Conservation (phyloP, 2,329 filamentous ascomycete species). For the Colletotrichum destructivum region DNA sequence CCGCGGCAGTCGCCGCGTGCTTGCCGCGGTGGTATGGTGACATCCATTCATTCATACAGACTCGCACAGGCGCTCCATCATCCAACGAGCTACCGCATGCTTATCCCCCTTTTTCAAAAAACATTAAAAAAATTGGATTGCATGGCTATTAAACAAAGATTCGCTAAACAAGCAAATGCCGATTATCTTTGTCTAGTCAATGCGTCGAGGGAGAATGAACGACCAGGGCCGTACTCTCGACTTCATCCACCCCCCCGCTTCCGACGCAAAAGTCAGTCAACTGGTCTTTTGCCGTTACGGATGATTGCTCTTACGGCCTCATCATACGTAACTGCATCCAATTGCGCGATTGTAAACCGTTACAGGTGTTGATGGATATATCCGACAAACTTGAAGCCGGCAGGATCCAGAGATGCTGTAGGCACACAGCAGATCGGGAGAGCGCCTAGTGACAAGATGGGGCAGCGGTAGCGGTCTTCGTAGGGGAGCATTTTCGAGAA, state of each 20-base stretch:
- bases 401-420: background rate
- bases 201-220: background rate
- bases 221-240: background rate
- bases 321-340: background rate
- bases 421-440: background rate
- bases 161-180: background rate
- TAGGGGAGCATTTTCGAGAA: constrained; percentile 1
- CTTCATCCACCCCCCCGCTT: background rate
- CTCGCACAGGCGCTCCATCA: constrained; percentile 17
- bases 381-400: too few species aligned
- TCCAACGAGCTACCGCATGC: constrained; percentile 11
- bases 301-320: background rate
- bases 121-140: background rate
- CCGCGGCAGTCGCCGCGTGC: constrained; percentile 10
- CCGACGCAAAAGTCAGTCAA: background rate
- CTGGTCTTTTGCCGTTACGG: background rate
- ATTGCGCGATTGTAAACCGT: background rate
- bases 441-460: background rate
- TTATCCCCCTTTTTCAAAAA: background rate
- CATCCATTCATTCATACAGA: constrained; percentile 1
- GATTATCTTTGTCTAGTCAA: background rate
- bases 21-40: background rate
- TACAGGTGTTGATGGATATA: background rate
- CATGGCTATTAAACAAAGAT: background rate
- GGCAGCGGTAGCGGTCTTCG: background rate